Evolutionary conservation across 2,329 filamentous ascomycete species (phyloP).

Genomic region (Neonectria faginata): DNA sequence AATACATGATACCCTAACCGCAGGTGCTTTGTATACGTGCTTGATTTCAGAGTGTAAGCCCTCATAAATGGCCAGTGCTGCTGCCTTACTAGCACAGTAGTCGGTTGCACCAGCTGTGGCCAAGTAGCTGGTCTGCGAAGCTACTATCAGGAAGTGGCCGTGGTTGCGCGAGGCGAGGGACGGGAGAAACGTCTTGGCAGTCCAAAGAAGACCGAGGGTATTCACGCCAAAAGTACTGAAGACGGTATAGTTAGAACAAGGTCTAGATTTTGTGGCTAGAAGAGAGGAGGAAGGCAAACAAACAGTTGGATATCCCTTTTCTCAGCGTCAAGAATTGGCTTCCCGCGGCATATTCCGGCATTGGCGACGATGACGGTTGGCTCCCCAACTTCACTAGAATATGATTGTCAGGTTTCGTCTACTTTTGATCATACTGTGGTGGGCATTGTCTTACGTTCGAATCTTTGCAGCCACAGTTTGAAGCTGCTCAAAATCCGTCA

Average conservation of each 20-base stretch:
- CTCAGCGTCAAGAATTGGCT: constrained; percentile 61
- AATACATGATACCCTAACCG: constrained; percentile 56
- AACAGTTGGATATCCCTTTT: constrained; percentile 56
- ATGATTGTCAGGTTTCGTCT: neutral
- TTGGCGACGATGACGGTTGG: constrained; percentile 68
- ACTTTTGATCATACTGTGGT: too few relatives aligned
- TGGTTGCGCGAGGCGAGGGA: constrained; percentile 65
- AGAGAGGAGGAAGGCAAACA: neutral
- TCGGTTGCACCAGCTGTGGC: constrained; percentile 68
- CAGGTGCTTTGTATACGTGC: constrained; percentile 64
- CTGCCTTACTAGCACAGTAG: constrained; percentile 69
- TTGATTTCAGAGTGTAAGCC: constrained; percentile 63
- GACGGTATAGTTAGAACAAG: neutral
- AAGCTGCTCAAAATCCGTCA: constrained; percentile 61
- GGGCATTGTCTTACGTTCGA: too few relatives aligned
- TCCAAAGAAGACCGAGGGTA: constrained; percentile 66
- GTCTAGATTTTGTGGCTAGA: too few relatives aligned
- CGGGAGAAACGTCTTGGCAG: constrained; percentile 68
- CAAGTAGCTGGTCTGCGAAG: constrained; percentile 64
- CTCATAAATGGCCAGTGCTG: constrained; percentile 70
- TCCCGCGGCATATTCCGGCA: constrained; percentile 64
- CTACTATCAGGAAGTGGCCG: constrained; percentile 71
- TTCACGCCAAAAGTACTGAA: constrained; percentile 64
- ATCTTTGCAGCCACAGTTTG: constrained; percentile 56
- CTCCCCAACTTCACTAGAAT: constrained; percentile 56